A percentile compares a stretch with the other conserved stretches of the same genome.
phyloP scores from a whole-genome alignment of 495 filamentous ascomycete genomes.

The Aspergillus avenaceus region DNA sequence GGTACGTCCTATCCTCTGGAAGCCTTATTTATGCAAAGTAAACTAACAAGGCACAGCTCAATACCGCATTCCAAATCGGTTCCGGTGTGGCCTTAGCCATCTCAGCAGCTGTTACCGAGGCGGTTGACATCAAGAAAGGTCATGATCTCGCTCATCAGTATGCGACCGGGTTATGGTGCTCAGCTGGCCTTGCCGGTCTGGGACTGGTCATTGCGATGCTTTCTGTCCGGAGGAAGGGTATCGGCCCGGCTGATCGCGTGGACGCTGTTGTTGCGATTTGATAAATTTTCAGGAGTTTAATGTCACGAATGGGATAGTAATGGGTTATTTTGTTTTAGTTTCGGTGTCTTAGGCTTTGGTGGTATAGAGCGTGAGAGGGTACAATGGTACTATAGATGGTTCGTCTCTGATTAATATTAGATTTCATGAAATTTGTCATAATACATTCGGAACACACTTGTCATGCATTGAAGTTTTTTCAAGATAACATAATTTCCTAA shows the following conservation, averaged over 20 bases:
- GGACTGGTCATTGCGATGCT: conserved; percentile 27
- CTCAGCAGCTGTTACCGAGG: conserved; percentile 32
- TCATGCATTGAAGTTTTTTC: no score
- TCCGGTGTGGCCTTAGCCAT: conserved; percentile 34
- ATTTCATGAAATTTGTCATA: no score
- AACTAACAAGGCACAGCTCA: conserved; percentile 20
- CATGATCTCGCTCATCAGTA: conserved; percentile 30
- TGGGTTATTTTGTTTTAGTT: no score
- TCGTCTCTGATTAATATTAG: no score
- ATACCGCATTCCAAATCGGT: conserved; percentile 38
- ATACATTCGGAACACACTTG: no score
- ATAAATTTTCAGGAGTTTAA: no score
- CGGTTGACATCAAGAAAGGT: conserved; percentile 29
- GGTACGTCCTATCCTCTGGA: conserved; percentile 14
- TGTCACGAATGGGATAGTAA: no score
- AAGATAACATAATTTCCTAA: no score
- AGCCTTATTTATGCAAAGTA: no score
- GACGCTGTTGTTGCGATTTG: conserved; percentile 22
- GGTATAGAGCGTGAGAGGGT: no score
- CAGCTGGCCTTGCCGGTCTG: conserved; percentile 26
- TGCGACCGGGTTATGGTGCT: conserved; percentile 35
- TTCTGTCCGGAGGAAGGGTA: conserved; percentile 25
- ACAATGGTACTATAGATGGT: no score
- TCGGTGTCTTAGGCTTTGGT: no score
- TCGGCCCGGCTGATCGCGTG: conserved; percentile 25